Evolutionary conservation across 257 asterid species (phyloP), one percentile per base, ranked within the genome.

Genomic region (Ajuga chamaepitys): DNA sequence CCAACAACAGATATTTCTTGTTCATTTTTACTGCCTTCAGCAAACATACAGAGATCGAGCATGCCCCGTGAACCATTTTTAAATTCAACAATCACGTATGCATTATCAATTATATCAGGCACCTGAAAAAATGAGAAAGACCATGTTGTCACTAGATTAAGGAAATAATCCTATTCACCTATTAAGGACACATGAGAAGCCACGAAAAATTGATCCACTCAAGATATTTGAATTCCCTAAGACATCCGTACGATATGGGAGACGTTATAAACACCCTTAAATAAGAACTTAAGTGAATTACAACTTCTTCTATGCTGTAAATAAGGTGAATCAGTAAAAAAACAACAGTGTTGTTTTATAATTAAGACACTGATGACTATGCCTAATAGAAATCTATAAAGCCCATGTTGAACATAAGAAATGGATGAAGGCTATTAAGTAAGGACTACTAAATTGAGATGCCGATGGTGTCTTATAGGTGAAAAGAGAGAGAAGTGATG

Each of bases 21-120:
- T 68, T 93, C 99, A 56, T 87, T 89, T 79, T 83, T 84, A 73
- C 97, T 87, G 66, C 99, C 99, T 70, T 93, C 99, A 17, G 97
- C 96, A 75, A 89, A 93, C 99, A 93, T 93, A 40, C 99, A 93
- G 4, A 93, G 88, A 74, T 93, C 99, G 16, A 93, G 92, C 85
- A 89, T 71, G 67, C 95, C 99, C 17, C 97, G 89, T 1, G 85
- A 79, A 32, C 96, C 91, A 66, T 89, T 93, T 30, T 87, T 86
- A 9, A 93, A 93, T 74, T 93, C 99, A 47, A 93, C 88, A 25
- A 93, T 86, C 0, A 90, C 99, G 65, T 87, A 93, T 7, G 99
- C 96, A 70, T 93, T 93, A 52, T 93, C 99, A 13, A 93, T 93
- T 41, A 93, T 93, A 75, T 89, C 99, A 18, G 99, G 97, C 62